Conservation (phyloP, 225 moss, liverwort and hornwort species). For the Straminergon stramineum region DNA sequence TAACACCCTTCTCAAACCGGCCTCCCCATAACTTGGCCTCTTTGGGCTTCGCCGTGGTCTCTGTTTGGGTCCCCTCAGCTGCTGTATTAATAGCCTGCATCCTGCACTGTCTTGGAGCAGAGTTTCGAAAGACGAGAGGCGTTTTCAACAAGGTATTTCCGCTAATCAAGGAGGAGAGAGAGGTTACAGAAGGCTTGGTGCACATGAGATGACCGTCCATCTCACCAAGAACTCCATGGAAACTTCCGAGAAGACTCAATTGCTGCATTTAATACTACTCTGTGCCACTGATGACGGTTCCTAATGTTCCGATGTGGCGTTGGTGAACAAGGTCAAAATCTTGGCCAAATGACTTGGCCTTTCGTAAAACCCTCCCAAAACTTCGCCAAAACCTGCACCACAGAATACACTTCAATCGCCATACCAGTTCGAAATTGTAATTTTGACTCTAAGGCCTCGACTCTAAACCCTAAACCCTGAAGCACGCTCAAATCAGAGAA, state of each 20-base stretch:
- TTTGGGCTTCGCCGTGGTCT: constrained; percentile 25
- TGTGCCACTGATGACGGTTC: neutral
- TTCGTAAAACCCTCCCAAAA: neutral
- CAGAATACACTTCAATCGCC: neutral
- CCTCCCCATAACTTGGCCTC: constrained; percentile 97
- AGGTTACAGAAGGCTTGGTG: neutral
- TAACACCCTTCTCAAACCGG: constrained; percentile 87
- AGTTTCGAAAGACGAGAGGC: neutral
- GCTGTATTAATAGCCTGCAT: constrained; percentile 4
- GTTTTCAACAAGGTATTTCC: neutral
- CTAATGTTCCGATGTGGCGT: neutral
- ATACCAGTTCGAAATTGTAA: neutral
- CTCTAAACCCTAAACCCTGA: neutral
- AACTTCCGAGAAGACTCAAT: constrained; percentile 17
- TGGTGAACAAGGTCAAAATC: neutral
- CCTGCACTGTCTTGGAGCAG: neutral
- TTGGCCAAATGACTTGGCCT: neutral
- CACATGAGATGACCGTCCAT: constrained; percentile 14
- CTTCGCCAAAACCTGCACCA: neutral
- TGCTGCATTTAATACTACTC: constrained; percentile 18
- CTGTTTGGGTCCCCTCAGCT: neutral
- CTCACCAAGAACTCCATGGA: constrained; percentile 12
- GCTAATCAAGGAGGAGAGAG: neutral
- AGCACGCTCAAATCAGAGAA: neutral
- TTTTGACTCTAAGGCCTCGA: neutral